Conservation (phyloP, 345 rosid species). For the Arabis alpina region DNA sequence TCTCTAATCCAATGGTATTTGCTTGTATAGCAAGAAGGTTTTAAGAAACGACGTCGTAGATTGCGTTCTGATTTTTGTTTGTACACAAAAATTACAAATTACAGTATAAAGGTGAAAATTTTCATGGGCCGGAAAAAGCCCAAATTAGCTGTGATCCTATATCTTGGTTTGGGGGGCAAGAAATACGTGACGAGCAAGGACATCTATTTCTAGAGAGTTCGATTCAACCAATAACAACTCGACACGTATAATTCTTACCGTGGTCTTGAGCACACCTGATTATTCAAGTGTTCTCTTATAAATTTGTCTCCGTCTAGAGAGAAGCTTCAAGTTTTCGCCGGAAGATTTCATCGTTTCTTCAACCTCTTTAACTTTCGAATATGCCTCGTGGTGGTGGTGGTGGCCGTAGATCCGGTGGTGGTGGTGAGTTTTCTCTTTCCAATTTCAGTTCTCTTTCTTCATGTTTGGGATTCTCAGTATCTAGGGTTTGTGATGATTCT, state of each 20-base stretch:
- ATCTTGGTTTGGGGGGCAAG: constrained; percentile 14
- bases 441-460: background rate
- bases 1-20: too few species aligned
- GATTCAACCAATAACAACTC: background rate
- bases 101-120: background rate
- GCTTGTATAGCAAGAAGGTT: too few species aligned
- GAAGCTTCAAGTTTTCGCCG: background rate
- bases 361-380: background rate
- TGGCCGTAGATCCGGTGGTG: constrained; percentile 35
- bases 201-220: constrained; percentile 26
- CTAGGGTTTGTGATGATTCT: too few species aligned
- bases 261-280: constrained; percentile 3
- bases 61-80: too few species aligned
- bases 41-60: too few species aligned
- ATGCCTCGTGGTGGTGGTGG: constrained; percentile 32
- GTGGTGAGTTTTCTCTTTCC: constrained; percentile 16
- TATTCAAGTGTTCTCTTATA: constrained; percentile 2
- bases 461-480: background rate
- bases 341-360: background rate
- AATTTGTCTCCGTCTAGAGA: background rate
- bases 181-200: constrained; percentile 25
- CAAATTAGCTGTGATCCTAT: background rate
- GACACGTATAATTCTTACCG: constrained; percentile 12
- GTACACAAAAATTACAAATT: background rate
- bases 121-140: constrained; percentile 22